Evolutionary conservation across 257 asterid species (phyloP), one percentile per base, ranked within the genome.

Genomic region (Solanum etuberosum): DNA sequence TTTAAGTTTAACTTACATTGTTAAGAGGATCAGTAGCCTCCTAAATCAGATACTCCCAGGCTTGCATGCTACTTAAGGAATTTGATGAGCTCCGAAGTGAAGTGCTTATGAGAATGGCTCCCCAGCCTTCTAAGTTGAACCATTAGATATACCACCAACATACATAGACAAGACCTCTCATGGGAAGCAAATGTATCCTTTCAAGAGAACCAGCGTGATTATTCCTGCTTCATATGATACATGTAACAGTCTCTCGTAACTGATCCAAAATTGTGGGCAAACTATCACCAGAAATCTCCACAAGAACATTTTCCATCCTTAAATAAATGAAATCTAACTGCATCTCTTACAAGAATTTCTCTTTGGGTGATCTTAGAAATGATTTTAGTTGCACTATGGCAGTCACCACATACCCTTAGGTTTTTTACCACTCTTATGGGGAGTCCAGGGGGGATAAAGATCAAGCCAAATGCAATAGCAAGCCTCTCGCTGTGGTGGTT

Each of bases 401-500:
- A 91, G 68, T 92, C 93, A 40, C 83, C 80, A 83, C 93, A 89
- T 57, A 89, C 91, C 40, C 92, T 90, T 11, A 92, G 91, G 77
- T 92, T 92, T 89, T 92, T 91, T 31, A 92, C 91, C 85, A 89
- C 94, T 85, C 90, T 87, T 74, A 92, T 89, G 25, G 90, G 90
- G 70, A 88, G 46, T 38, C 86, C 91, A 34, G 87, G 86, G 27
- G 92, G 88, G 37, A 88, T 43, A 70, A 90, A 91, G 35, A 89
- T 83, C 91, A 92, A 92, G 34, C 91, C 93, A 83, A 92, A 92
- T 11, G 92, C 91, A 89, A 92, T 92, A 86, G 94, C 94, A 59
- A 92, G 93, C 83, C 88, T 91, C 88, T 92, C 91, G 3, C 92
- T 91, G 35, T 91, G 94, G 83, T 89, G 85, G 78, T 89, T 91